These are phyloP conservation scores for Tetracentron sinense DNA, from an alignment of 164 flowering plant genomes.

Conservation along the genomic window DNA sequence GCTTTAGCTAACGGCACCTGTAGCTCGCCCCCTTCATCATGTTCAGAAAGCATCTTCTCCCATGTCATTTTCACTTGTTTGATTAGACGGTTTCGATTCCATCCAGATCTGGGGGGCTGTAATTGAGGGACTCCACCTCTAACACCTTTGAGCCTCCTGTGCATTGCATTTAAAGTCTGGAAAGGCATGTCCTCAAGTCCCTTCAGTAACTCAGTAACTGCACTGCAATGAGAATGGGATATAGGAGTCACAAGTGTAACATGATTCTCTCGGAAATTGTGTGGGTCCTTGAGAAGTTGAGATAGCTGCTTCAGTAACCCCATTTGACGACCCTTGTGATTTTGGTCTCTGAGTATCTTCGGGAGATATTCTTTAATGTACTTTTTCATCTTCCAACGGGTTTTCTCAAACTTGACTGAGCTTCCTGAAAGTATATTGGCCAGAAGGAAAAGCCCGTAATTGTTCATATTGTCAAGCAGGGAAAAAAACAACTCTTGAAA, in stretches of 20 bases:
- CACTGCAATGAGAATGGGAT: slow-evolving; percentile 27
- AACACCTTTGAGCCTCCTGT: slow-evolving; percentile 47
- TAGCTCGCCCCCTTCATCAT: slow-evolving; percentile 37
- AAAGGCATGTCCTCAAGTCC: slow-evolving; percentile 39
- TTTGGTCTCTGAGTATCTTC: slow-evolving; percentile 13
- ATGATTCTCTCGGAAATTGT: slow-evolving; percentile 31
- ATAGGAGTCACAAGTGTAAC: slow-evolving; percentile 7
- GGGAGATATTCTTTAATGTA: slow-evolving; percentile 36
- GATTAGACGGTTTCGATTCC: slow-evolving; percentile 27
- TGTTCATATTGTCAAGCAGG: slow-evolving; percentile 48
- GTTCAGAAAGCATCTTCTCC: slow-evolving; percentile 38
- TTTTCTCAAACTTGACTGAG: slow-evolving; percentile 41
- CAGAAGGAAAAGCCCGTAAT: slow-evolving; percentile 49
- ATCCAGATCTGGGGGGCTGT: slow-evolving; percentile 15
- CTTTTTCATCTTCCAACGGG: slow-evolving; percentile 47
- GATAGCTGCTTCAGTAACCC: slow-evolving; percentile 20
- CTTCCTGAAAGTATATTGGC: slow-evolving; percentile 38
- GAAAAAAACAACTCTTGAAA: slow-evolving; percentile 21
- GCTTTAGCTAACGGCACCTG: slow-evolving; percentile 61
- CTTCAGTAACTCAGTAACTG: slow-evolving; percentile 41
- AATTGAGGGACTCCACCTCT: slow-evolving; percentile 26
- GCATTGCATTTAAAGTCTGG: slow-evolving; percentile 50
- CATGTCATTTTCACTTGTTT: slow-evolving; percentile 31
- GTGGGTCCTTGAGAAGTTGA: slow-evolving; percentile 39
- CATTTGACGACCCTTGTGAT: neutral